Conservation (phyloP, 1,139 yeast genomes). For the Geotrichum europaeum region DNA sequence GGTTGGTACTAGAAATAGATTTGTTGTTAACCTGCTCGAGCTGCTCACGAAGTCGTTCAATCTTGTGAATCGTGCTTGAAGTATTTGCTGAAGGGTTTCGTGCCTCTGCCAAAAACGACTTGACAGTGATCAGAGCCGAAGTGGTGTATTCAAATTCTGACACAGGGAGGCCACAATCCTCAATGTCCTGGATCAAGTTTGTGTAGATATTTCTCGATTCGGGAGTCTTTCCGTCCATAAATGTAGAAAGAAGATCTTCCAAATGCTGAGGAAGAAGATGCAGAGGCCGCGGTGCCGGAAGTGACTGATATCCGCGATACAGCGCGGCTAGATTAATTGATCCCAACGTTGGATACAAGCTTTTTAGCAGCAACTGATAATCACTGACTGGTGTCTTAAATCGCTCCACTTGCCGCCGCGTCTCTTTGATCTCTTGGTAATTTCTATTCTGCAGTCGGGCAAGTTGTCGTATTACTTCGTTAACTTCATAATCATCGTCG, state of each 20-base stretch:
- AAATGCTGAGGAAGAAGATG: slow-evolving; percentile 38
- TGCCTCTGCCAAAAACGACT: slow-evolving; percentile 1
- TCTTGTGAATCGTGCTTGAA: slow-evolving; percentile 4
- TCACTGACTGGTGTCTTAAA: slow-evolving; percentile 20
- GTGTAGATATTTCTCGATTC: slow-evolving; percentile 5
- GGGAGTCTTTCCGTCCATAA: slow-evolving; percentile 23
- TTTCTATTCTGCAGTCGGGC: slow-evolving; percentile 10
- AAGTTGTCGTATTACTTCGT: slow-evolving; percentile 6
- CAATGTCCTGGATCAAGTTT: slow-evolving; percentile 18
- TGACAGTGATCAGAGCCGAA: slow-evolving; percentile 17
- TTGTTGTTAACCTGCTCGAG: slow-evolving; percentile 5
- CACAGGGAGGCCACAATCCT: slow-evolving; percentile 25
- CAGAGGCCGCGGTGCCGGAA: slow-evolving; percentile 34
- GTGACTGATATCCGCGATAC: slow-evolving; percentile 35
- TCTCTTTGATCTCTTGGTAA: slow-evolving; percentile 13
- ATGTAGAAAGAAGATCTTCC: slow-evolving; percentile 36
- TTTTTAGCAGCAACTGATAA: slow-evolving; percentile 33
- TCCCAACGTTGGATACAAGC: slow-evolving; percentile 36
- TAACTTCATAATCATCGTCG: slow-evolving; percentile 7
- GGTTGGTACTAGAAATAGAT: slow-evolving; percentile 21
- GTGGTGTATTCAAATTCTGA: slow-evolving; percentile 23
- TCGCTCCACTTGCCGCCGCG: slow-evolving; percentile 16
- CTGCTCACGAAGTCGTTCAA: slow-evolving; percentile 14
- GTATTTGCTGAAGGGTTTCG: not conserved
- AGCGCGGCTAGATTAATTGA: slow-evolving; percentile 22